These are phyloP conservation scores for Schizochytrium sp. DNA, from an alignment of 108 stramenopile species.

Conservation along the genomic window DNA sequence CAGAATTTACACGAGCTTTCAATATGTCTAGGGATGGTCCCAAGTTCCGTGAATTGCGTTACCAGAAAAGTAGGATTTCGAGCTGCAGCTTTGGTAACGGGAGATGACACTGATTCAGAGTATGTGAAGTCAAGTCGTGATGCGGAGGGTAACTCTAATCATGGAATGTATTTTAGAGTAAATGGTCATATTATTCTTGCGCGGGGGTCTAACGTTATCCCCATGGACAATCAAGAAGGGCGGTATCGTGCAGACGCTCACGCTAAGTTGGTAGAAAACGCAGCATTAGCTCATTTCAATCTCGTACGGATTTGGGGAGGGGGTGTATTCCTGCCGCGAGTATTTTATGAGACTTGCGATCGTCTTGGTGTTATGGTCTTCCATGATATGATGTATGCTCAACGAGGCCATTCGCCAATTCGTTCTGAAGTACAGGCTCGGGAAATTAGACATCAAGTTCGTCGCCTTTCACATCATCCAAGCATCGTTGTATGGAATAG, in stretches of 20 bases:
- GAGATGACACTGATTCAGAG: slow-evolving; percentile 54
- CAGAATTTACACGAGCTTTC: background rate
- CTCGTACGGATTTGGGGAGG: slow-evolving; percentile 72
- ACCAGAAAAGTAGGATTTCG: slow-evolving; percentile 45
- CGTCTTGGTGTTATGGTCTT: slow-evolving; percentile 59
- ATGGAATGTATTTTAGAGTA: slow-evolving; percentile 76
- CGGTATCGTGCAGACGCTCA: slow-evolving; percentile 68
- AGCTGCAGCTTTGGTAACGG: slow-evolving; percentile 2
- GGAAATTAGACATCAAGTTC: slow-evolving; percentile 74
- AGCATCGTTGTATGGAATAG: slow-evolving; percentile 78
- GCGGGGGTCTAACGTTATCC: slow-evolving; percentile 80
- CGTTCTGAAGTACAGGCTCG: slow-evolving; percentile 62
- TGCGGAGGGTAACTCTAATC: slow-evolving; percentile 27
- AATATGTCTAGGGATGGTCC: background rate
- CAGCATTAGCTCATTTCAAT: slow-evolving; percentile 76
- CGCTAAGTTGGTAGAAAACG: slow-evolving; percentile 70
- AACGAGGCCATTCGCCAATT: slow-evolving; percentile 70
- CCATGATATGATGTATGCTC: slow-evolving; percentile 74
- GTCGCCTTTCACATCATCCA: slow-evolving; percentile 72
- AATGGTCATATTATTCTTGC: slow-evolving; percentile 74
- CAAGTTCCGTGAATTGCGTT: background rate
- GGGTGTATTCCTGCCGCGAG: slow-evolving; percentile 57
- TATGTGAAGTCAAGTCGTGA: background rate
- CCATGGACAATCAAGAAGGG: slow-evolving; percentile 79
- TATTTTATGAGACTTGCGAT: slow-evolving; percentile 65